phyloP scores from a whole-genome alignment of 2,329 filamentous ascomycete genomes.

The Penicillium sp. region DNA sequence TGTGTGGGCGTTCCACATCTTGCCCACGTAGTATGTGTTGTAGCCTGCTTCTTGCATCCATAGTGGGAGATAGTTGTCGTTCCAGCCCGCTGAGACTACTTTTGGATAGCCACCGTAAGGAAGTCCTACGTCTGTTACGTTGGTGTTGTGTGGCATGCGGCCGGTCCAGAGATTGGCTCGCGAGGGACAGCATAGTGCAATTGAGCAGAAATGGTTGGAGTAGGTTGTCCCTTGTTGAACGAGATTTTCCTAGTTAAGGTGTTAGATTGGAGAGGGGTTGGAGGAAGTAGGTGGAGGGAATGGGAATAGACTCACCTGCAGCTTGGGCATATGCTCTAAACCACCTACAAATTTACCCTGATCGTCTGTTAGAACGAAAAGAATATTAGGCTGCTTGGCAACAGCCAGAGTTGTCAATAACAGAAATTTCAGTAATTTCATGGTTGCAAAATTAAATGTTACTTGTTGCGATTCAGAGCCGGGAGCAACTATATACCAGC shows the following conservation, averaged over 20 bases:
- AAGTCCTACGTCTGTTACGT: constrained; percentile 54
- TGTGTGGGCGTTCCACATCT: constrained; percentile 65
- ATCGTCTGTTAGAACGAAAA: constrained; percentile 67
- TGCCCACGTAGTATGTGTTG: constrained; percentile 67
- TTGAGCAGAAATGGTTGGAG: constrained; percentile 59
- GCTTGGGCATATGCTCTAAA: constrained; percentile 53
- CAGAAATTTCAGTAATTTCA: constrained; percentile 13
- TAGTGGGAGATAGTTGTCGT: constrained; percentile 65
- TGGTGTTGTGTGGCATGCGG: constrained; percentile 64
- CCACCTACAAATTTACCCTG: constrained; percentile 50
- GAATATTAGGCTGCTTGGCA: constrained; percentile 51
- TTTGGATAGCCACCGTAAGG: constrained; percentile 57
- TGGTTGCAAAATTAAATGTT: not conserved
- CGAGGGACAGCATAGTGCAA: constrained; percentile 64
- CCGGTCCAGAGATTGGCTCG: constrained; percentile 63
- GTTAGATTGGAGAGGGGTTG: not conserved
- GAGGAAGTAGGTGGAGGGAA: not conserved
- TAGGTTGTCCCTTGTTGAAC: constrained; percentile 57
- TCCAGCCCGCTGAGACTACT: constrained; percentile 62
- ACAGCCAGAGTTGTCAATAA: constrained; percentile 14
- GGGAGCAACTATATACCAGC: not conserved
- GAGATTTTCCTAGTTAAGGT: constrained; percentile 47
- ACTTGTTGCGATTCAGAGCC: not conserved
- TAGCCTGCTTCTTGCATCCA: constrained; percentile 70
- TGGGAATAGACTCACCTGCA: constrained; percentile 16